Percentiles rank a stretch among this genome's conserved stretches.
These are phyloP conservation scores for Exophiala lecanii-corni DNA, from an alignment of 2,329 filamentous ascomycete species.

Conservation along the genomic window DNA sequence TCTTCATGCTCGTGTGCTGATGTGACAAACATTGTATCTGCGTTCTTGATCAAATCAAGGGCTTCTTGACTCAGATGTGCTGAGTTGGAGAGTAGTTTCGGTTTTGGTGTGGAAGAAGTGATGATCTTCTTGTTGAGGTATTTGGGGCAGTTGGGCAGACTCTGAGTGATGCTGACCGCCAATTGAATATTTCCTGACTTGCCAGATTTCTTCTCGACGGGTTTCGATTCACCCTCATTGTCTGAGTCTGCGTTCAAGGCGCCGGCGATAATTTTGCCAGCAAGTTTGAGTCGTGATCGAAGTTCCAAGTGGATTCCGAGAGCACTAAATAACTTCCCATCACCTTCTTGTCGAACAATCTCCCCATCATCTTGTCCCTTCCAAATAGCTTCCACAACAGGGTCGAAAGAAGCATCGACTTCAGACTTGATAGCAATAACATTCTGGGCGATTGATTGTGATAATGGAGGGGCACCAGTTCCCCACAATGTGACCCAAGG, in stretches of 20 bases:
- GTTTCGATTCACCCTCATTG: conserved; percentile 25
- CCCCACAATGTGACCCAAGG: conserved; percentile 79
- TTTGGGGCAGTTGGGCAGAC: conserved; percentile 57
- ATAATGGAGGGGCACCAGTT: conserved; percentile 62
- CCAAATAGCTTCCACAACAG: conserved; percentile 62
- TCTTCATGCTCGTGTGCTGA: conserved; percentile 56
- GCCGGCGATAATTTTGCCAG: conserved; percentile 64
- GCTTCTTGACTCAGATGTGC: conserved; percentile 51
- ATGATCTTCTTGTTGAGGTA: conserved; percentile 74
- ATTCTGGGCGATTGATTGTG: conserved; percentile 53
- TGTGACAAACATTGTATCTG: conserved; percentile 76
- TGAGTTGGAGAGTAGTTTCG: conserved; percentile 47
- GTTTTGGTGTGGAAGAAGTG: conserved; percentile 47
- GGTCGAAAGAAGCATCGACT: conserved; percentile 62
- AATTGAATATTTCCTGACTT: conserved; percentile 48
- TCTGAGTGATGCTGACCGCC: conserved; percentile 65
- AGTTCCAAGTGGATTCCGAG: conserved; percentile 61
- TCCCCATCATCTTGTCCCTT: conserved; percentile 44
- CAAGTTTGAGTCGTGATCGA: conserved; percentile 69
- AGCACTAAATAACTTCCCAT: conserved; percentile 54
- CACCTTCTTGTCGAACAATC: conserved; percentile 37
- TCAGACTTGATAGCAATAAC: conserved; percentile 60
- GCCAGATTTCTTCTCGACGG: conserved; percentile 10
- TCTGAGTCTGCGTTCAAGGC: conserved; percentile 41
- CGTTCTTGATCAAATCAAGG: conserved; percentile 54